A percentile compares a stretch with the other conserved stretches of the same genome.
phyloP scores from a whole-genome alignment of 495 filamentous ascomycete genomes.

The Neurospora sp. region DNA sequence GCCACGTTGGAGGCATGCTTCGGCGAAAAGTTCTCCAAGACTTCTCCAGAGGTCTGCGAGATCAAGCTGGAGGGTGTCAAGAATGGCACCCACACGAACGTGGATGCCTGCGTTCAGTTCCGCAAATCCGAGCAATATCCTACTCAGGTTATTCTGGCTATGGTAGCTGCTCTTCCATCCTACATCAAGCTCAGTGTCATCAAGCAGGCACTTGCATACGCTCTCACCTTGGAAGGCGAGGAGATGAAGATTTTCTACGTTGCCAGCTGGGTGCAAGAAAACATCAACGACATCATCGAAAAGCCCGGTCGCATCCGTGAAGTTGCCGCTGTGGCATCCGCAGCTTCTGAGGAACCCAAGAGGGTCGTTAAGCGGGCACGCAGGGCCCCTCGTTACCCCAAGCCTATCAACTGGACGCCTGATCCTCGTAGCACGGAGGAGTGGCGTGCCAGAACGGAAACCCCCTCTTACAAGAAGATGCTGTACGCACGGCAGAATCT shows the following conservation, averaged over 20 bases:
- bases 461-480: constrained; percentile 59
- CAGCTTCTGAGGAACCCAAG: constrained; percentile 39
- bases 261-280: constrained; percentile 78
- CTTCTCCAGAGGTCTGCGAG: constrained; percentile 51
- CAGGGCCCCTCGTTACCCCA: constrained; percentile 40
- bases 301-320: constrained; percentile 74
- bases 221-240: constrained; percentile 61
- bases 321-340: constrained; percentile 59
- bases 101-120: constrained; percentile 40
- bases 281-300: constrained; percentile 65
- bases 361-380: constrained; percentile 12
- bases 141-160: constrained; percentile 59
- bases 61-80: constrained; percentile 43
- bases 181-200: constrained; percentile 88
- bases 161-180: constrained; percentile 64
- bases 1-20: constrained; percentile 73
- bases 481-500: constrained; percentile 55
- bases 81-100: constrained; percentile 31
- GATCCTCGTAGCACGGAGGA: constrained; percentile 33
- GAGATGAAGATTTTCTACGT: constrained; percentile 80
- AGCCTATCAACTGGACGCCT: constrained; percentile 36
- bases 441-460: constrained; percentile 35
- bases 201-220: constrained; percentile 61
- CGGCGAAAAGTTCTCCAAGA: constrained; percentile 47
- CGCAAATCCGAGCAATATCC: constrained; percentile 58